Conservation (phyloP, 2,329 filamentous ascomycete species). For the Stagonosporopsis tanaceti region DNA sequence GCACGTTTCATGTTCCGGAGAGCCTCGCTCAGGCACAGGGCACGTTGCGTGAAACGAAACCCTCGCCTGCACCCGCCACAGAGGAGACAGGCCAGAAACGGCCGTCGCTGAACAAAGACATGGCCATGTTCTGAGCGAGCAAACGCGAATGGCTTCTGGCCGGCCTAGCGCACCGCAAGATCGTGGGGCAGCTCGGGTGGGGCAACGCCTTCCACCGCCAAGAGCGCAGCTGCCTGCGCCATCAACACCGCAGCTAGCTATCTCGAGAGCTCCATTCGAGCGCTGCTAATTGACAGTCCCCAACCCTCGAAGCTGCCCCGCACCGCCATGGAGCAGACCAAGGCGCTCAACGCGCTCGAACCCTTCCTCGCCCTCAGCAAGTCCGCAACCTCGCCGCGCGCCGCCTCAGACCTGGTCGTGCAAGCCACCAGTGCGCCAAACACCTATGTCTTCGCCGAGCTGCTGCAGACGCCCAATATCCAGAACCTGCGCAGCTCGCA, state of each 20-base stretch:
- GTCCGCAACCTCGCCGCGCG: slow-evolving; percentile 81
- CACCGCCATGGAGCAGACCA: slow-evolving; percentile 74
- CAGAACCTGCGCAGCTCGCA: slow-evolving; percentile 71
- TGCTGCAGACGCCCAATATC: slow-evolving; percentile 82
- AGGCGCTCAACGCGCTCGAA: slow-evolving; percentile 69
- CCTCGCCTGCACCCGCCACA: slow-evolving; percentile 3
- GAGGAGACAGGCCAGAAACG: neutral
- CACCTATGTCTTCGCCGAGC: slow-evolving; percentile 92
- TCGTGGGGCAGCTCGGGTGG: slow-evolving; percentile 2
- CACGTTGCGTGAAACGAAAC: slow-evolving; percentile 12
- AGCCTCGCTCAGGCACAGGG: slow-evolving; percentile 10
- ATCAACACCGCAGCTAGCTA: slow-evolving; percentile 10
- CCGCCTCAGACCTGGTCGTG: slow-evolving; percentile 83
- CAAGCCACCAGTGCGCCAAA: slow-evolving; percentile 89
- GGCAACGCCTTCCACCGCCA: slow-evolving; percentile 20
- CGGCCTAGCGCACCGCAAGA: neutral
- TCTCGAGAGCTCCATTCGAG: neutral
- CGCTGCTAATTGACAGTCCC: neutral
- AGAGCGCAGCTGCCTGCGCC: slow-evolving; percentile 26
- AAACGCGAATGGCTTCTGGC: neutral
- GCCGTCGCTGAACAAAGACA: slow-evolving; percentile 4
- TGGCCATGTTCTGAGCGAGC: neutral
- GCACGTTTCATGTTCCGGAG: slow-evolving; percentile 18
- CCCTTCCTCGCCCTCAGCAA: slow-evolving; percentile 92
- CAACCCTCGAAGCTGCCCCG: neutral